Evolutionary conservation across 164 flowering plant genomes (phyloP).

Genomic region (Akebia trifoliata): DNA sequence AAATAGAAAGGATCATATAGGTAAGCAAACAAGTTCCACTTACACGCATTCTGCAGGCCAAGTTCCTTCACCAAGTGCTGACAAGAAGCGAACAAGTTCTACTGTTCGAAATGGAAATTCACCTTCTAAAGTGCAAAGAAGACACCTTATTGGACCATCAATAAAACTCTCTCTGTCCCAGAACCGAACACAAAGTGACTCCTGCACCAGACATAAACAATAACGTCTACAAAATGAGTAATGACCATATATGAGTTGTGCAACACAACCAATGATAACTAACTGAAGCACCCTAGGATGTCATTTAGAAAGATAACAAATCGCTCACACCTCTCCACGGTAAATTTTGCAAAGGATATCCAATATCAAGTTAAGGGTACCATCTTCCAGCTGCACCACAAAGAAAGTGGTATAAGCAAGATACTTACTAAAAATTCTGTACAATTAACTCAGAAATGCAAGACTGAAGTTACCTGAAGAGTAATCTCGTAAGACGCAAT

Average conservation of each 20-base stretch:
- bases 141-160: slow-evolving; percentile 90
- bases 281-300: slow-evolving; percentile 4
- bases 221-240: background rate
- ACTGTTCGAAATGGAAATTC: slow-evolving; percentile 71
- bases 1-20: background rate
- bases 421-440: background rate
- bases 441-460: background rate
- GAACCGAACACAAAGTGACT: slow-evolving; percentile 87
- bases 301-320: slow-evolving; percentile 6
- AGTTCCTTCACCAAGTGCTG: slow-evolving; percentile 83
- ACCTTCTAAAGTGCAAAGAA: slow-evolving; percentile 70
- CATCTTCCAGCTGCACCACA: slow-evolving; percentile 65
- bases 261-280: slow-evolving; percentile 2
- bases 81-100: slow-evolving; percentile 65
- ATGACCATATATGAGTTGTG: background rate
- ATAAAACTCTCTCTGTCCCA: slow-evolving; percentile 86
- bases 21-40: slow-evolving; percentile 26
- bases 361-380: slow-evolving; percentile 51
- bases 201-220: slow-evolving; percentile 44
- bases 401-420: slow-evolving; percentile 13
- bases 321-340: slow-evolving; percentile 73
- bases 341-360: slow-evolving; percentile 76
- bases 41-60: slow-evolving; percentile 98
- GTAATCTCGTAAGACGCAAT: slow-evolving; percentile 88
- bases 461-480: slow-evolving; percentile 54